phyloP scores from a whole-genome alignment of 805 yeast species.

The Diddensiella santjacobensis region DNA sequence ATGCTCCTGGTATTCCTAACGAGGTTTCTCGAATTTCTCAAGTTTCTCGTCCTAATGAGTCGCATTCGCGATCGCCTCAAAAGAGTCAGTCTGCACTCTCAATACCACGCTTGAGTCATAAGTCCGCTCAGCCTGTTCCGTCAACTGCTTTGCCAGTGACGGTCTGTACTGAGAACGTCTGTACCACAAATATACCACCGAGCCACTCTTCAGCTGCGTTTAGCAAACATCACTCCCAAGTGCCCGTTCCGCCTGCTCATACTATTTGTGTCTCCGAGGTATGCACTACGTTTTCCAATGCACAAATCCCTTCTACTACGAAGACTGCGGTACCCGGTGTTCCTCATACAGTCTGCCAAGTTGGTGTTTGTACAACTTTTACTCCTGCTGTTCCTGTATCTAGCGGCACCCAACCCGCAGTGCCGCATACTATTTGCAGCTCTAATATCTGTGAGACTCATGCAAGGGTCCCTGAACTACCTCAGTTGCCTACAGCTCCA shows the following conservation, averaged over 20 bases:
- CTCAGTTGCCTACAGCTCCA: too few relatives aligned
- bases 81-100: too few relatives aligned
- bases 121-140: neutral
- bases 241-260: too few relatives aligned
- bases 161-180: neutral
- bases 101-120: too few relatives aligned
- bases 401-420: slow-evolving; percentile 1
- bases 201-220: too few relatives aligned
- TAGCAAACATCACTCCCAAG: too few relatives aligned
- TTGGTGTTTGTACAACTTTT: slow-evolving; percentile 8
- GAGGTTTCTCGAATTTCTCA: too few relatives aligned
- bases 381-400: slow-evolving; percentile 2
- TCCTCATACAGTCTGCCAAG: slow-evolving; percentile 3
- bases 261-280: too few relatives aligned
- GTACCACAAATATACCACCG: slow-evolving; percentile 3
- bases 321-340: neutral
- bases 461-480: neutral
- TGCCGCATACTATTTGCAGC: slow-evolving; percentile 1
- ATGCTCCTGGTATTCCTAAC: too few relatives aligned
- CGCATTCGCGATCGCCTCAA: too few relatives aligned
- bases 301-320: slow-evolving; percentile 7
- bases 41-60: too few relatives aligned
- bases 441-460: slow-evolving; percentile 6
- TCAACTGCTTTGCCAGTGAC: neutral
- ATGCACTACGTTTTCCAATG: too few relatives aligned